phyloP scores from a whole-genome alignment of 2,329 filamentous ascomycete genomes.

The Penicillium thymicola region DNA sequence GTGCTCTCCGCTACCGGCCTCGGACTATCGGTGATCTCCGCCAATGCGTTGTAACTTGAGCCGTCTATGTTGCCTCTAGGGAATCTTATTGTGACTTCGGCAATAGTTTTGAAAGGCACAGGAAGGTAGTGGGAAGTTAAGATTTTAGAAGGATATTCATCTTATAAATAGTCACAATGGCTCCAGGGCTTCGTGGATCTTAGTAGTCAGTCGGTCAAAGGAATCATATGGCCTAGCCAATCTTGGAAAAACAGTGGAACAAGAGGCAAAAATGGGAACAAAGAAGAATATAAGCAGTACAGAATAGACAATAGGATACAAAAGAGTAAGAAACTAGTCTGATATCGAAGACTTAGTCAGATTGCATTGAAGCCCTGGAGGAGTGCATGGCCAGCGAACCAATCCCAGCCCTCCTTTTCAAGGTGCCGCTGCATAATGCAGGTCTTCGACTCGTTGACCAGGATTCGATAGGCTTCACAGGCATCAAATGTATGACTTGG shows the following conservation, averaged over 20 bases:
- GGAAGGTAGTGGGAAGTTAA: neutral
- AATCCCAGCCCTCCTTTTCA: neutral
- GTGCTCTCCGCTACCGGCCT: neutral
- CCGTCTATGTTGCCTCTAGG: neutral
- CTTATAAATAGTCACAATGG: neutral
- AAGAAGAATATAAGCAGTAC: neutral
- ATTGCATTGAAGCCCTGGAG: neutral
- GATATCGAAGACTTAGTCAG: neutral
- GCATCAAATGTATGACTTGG: neutral
- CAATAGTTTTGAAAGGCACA: neutral
- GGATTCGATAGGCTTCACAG: neutral
- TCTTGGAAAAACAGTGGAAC: neutral
- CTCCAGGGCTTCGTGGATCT: neutral
- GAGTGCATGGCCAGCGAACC: neutral
- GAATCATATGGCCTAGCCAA: neutral
- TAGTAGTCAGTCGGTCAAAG: neutral
- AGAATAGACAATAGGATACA: neutral
- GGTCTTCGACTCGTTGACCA: neutral
- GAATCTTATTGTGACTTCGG: neutral
- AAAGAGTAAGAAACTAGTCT: neutral
- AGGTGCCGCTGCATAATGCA: neutral
- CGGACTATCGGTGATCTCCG: conserved; percentile 4
- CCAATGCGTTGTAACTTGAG: conserved; percentile 5
- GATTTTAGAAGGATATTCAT: neutral
- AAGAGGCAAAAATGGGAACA: neutral